phyloP scores from a whole-genome alignment of 2,329 filamentous ascomycete genomes.

The Xylaria sp. region DNA sequence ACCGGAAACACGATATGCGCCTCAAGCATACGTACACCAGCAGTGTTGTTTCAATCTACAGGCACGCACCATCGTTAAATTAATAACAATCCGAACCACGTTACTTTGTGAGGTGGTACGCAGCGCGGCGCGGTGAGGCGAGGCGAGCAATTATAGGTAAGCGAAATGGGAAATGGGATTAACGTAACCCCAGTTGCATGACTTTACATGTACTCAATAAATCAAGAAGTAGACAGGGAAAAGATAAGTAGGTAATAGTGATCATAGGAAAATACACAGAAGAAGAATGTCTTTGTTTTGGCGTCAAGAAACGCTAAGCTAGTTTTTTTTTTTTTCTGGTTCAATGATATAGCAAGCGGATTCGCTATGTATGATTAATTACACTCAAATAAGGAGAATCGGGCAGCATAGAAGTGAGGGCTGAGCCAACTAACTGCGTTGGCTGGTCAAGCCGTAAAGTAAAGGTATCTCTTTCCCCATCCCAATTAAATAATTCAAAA shows the following conservation, averaged over 20 bases:
- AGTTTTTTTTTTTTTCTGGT: neutral
- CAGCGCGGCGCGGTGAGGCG: neutral
- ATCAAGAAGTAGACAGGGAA: neutral
- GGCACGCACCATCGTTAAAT: neutral
- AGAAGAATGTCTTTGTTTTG: neutral
- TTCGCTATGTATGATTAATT: conserved; percentile 23
- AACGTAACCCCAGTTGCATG: neutral
- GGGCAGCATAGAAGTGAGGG: conserved; percentile 22
- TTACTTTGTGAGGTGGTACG: neutral
- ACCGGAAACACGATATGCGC: neutral
- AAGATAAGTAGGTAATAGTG: neutral
- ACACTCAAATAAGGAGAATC: conserved; percentile 24
- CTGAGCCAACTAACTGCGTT: conserved; percentile 7
- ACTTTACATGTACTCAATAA: neutral
- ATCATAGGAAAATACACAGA: neutral
- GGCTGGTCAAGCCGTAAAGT: neutral
- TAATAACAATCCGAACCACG: neutral
- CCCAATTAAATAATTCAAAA: conserved; percentile 21
- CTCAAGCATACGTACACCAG: neutral
- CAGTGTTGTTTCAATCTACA: neutral
- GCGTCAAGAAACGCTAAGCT: neutral
- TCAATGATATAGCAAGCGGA: neutral
- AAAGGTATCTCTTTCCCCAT: conserved; percentile 31
- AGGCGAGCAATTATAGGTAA: neutral
- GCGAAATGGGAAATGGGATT: neutral